These are phyloP conservation scores for Blastocystis sp. DNA, from an alignment of 352 stramenopile species.

Conservation along the genomic window DNA sequence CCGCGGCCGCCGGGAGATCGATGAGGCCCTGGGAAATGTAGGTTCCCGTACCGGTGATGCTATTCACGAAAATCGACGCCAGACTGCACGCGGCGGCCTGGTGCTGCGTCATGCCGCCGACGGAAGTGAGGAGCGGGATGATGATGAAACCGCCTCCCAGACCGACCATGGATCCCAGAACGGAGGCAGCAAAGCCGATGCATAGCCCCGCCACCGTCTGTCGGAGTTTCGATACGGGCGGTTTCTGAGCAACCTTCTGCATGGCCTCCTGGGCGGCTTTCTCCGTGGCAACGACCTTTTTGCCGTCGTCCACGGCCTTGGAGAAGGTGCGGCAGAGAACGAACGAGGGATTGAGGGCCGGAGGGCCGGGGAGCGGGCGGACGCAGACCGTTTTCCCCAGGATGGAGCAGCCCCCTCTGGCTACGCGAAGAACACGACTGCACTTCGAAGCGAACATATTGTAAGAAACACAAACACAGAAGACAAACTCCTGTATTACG, in stretches of 20 bases:
- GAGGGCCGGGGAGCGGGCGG: neutral
- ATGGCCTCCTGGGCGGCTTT: neutral
- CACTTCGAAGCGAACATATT: conserved; percentile 13
- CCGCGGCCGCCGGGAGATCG: conserved; percentile 68
- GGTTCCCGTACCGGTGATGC: conserved; percentile 60
- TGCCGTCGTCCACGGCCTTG: neutral
- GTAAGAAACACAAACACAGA: neutral
- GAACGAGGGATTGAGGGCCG: neutral
- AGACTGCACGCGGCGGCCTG: conserved; percentile 72
- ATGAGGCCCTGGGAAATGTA: conserved; percentile 71
- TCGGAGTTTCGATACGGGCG: neutral
- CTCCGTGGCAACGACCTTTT: neutral
- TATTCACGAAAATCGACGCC: conserved; percentile 71
- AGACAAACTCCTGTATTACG: neutral
- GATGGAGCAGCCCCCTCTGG: neutral
- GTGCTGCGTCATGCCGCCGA: conserved; percentile 71
- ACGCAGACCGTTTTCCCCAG: neutral
- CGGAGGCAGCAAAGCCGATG: conserved; percentile 65
- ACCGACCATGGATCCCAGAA: conserved; percentile 71
- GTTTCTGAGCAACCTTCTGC: neutral
- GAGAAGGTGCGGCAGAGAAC: conserved; percentile 23
- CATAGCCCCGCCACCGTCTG: conserved; percentile 21
- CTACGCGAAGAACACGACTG: neutral
- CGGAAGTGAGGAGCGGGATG: conserved; percentile 71
- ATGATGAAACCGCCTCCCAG: conserved; percentile 73